Evolutionary conservation across 1,284 basidiomycete species (phyloP).

Genomic region (Puccinia triticina): DNA sequence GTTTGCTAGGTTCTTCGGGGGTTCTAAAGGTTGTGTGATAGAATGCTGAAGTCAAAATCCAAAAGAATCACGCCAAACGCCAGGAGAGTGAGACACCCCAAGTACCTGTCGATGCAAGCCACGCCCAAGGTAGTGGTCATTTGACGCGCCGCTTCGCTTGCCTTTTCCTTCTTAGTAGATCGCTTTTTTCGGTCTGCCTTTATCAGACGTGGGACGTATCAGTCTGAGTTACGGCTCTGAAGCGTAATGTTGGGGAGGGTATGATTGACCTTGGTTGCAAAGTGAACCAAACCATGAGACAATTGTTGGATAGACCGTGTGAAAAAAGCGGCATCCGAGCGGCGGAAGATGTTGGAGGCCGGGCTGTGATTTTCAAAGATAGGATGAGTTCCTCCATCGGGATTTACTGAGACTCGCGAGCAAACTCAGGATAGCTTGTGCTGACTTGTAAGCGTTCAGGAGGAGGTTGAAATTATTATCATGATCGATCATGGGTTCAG

Average conservation of each 20-base stretch:
- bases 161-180: conserved; percentile 55
- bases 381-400: not conserved
- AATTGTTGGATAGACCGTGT: conserved; percentile 36
- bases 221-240: not conserved
- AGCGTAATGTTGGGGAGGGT: not conserved
- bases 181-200: conserved; percentile 54
- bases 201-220: not conserved
- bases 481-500: conserved; percentile 2
- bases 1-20: conserved; percentile 54
- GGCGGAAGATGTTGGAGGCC: conserved; percentile 48
- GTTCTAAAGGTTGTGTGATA: conserved; percentile 17
- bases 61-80: conserved; percentile 17
- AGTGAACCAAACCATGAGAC: conserved; percentile 37
- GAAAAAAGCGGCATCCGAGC: conserved; percentile 43
- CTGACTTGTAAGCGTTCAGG: conserved; percentile 43
- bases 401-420: too few species aligned
- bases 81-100: not conserved
- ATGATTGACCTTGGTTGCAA: conserved; percentile 40
- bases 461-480: conserved; percentile 43
- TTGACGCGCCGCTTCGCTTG: conserved; percentile 55
- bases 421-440: not conserved
- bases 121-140: conserved; percentile 56
- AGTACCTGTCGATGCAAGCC: conserved; percentile 56
- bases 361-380: conserved; percentile 12
- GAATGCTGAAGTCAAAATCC: not conserved